Percentiles rank a stretch among this genome's conserved stretches.
Conservation (phyloP, 768 basidiomycete genomes). For the Phylloporus sp. region DNA sequence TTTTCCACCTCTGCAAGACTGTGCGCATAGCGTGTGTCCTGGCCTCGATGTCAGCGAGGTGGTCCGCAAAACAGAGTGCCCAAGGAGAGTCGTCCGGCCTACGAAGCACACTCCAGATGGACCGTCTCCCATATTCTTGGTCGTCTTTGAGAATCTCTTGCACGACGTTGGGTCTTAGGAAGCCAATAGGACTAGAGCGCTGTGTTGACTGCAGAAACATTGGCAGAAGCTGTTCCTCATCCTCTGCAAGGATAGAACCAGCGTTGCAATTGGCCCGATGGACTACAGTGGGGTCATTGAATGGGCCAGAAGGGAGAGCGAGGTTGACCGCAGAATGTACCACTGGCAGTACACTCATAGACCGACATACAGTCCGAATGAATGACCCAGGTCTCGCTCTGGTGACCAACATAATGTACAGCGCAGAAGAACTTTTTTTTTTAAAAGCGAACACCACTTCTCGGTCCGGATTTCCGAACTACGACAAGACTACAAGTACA, state of each 20-base stretch:
- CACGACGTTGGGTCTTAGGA: slow-evolving; percentile 13
- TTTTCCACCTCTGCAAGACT: slow-evolving; percentile 16
- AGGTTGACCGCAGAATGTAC: slow-evolving; percentile 27
- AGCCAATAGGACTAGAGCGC: slow-evolving; percentile 16
- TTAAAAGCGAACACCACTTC: too few species aligned
- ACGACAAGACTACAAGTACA: not conserved
- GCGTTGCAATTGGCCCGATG: slow-evolving; percentile 22
- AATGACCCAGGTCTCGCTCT: not conserved
- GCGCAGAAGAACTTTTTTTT: too few species aligned
- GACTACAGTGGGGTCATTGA: slow-evolving; percentile 8
- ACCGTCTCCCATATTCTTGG: not conserved
- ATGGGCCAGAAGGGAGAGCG: slow-evolving; percentile 22
- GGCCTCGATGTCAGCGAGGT: slow-evolving; percentile 9
- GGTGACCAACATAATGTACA: not conserved
- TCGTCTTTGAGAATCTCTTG: slow-evolving; percentile 12
- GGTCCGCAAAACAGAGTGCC: slow-evolving; percentile 21
- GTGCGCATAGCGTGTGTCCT: slow-evolving; percentile 13
- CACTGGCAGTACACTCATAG: slow-evolving; percentile 14
- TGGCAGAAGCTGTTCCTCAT: slow-evolving; percentile 21
- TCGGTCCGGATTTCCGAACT: too few species aligned
- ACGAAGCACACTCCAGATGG: slow-evolving; percentile 20
- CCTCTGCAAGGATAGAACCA: not conserved
- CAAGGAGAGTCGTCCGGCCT: slow-evolving; percentile 12
- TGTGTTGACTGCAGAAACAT: slow-evolving; percentile 14
- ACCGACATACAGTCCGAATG: slow-evolving; percentile 1